Percentiles rank a stretch among this genome's conserved stretches.
phyloP scores from a whole-genome alignment of 192 early-diverging fungal genomes.

The Ambispora gerdemannii region DNA sequence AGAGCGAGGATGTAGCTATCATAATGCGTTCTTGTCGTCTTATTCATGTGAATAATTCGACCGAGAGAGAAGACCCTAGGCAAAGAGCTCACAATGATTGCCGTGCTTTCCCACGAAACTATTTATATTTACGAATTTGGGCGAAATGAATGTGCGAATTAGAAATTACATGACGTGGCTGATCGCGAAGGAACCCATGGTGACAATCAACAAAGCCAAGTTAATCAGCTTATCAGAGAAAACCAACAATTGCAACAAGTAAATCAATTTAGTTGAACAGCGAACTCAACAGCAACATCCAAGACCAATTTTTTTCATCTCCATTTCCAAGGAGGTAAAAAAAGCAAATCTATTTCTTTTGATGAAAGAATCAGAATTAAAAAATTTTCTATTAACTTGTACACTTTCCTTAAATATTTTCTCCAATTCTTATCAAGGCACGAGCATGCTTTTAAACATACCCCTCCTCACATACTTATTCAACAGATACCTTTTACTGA shows the following conservation, averaged over 20 bases:
- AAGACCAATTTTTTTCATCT: no score
- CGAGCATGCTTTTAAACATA: no score
- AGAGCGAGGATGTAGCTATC: constrained; percentile 8
- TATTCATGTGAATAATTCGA: constrained; percentile 18
- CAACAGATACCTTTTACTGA: no score
- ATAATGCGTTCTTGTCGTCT: constrained; percentile 11
- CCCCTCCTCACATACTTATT: no score
- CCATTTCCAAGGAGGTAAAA: no score
- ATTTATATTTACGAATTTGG: neutral
- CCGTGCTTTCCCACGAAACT: neutral
- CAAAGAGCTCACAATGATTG: constrained; percentile 5
- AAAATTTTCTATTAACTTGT: no score
- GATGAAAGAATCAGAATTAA: no score
- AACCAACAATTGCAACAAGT: constrained; percentile 5
- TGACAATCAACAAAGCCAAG: neutral
- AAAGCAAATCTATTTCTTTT: no score
- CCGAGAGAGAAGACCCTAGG: neutral
- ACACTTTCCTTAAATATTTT: no score
- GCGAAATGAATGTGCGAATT: constrained; percentile 5
- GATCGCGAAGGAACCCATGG: neutral
- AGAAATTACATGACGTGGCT: constrained; percentile 8
- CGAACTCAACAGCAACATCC: no score
- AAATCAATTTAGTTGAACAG: no score
- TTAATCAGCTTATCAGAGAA: constrained; percentile 1
- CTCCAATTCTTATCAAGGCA: no score